phyloP scores from a whole-genome alignment of 2,329 filamentous ascomycete genomes.

The Aspergillus fischeri region DNA sequence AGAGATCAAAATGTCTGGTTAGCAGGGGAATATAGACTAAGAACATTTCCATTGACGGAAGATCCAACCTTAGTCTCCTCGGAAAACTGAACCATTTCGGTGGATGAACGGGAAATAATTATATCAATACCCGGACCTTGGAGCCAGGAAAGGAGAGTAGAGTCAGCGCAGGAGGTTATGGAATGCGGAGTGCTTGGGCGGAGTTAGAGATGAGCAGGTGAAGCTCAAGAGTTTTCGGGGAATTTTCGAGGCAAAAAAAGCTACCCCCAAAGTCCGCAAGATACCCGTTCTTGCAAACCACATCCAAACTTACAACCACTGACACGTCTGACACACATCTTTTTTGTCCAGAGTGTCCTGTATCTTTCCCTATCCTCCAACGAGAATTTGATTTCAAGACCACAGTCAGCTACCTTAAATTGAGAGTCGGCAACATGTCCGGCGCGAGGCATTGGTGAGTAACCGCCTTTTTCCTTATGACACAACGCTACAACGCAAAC shows the following conservation, averaged over 20 bases:
- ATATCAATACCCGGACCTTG: not conserved
- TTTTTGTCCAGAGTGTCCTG: not conserved
- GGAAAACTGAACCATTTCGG: conserved; percentile 63
- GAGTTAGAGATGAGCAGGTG: conserved; percentile 10
- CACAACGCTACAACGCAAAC: not conserved
- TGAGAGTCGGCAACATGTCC: conserved; percentile 49
- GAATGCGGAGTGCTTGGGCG: conserved; percentile 14
- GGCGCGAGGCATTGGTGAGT: conserved; percentile 71
- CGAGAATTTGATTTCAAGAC: not conserved
- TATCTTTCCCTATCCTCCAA: not conserved
- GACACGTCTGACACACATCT: not conserved
- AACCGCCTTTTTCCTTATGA: not conserved
- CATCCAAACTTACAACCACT: not conserved
- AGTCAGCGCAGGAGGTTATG: conserved; percentile 1
- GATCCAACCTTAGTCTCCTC: conserved; percentile 86
- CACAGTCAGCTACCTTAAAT: not conserved
- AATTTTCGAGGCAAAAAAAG: conserved; percentile 15
- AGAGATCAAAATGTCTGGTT: conserved; percentile 8
- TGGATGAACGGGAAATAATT: not conserved
- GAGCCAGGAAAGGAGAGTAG: not conserved
- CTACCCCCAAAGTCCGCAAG: conserved; percentile 8
- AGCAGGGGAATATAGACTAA: conserved; percentile 5
- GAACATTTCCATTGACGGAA: conserved; percentile 5
- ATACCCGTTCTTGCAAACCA: conserved; percentile 1
- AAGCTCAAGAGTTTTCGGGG: conserved; percentile 31